phyloP scores from a whole-genome alignment of 2,329 filamentous ascomycete species.

The Alternaria panax region DNA sequence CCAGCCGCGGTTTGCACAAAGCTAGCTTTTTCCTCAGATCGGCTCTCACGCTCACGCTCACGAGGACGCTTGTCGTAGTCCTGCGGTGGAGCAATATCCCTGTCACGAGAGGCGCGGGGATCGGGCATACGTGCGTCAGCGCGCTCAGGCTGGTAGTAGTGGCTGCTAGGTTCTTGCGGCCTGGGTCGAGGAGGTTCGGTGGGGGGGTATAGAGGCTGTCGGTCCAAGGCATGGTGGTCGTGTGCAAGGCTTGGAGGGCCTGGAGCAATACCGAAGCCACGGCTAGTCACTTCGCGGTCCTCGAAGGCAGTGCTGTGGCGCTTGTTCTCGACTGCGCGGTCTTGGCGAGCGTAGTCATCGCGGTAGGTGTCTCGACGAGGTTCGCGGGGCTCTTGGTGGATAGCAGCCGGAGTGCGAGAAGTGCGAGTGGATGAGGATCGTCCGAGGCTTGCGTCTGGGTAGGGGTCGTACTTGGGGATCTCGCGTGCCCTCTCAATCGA shows the following conservation, averaged over 20 bases:
- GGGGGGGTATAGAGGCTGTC: slow-evolving; percentile 38
- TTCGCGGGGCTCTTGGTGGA: slow-evolving; percentile 58
- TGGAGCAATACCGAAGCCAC: slow-evolving; percentile 57
- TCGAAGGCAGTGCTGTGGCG: slow-evolving; percentile 47
- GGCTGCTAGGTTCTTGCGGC: slow-evolving; percentile 25
- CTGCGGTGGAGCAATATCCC: slow-evolving; percentile 27
- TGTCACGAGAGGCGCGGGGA: slow-evolving; percentile 31
- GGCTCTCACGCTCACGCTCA: slow-evolving; percentile 36
- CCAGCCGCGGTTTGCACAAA: slow-evolving; percentile 38
- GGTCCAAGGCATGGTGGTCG: slow-evolving; percentile 52
- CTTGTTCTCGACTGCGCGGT: slow-evolving; percentile 50
- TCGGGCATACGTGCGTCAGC: slow-evolving; percentile 43
- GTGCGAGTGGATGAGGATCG: slow-evolving; percentile 52
- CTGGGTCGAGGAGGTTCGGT: slow-evolving; percentile 26
- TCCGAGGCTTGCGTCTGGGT: slow-evolving; percentile 46
- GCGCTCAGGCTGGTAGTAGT: slow-evolving; percentile 37
- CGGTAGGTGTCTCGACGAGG: slow-evolving; percentile 51
- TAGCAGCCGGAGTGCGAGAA: slow-evolving; percentile 51
- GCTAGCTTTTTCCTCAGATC: slow-evolving; percentile 11
- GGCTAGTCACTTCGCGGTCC: slow-evolving; percentile 54
- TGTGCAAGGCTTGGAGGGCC: slow-evolving; percentile 26
- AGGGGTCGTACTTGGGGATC: slow-evolving; percentile 45
- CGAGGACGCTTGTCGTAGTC: slow-evolving; percentile 45
- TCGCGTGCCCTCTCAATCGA: slow-evolving; percentile 47
- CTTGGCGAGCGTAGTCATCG: slow-evolving; percentile 55